A percentile compares a stretch with the other conserved stretches of the same genome.
Evolutionary conservation across 441 rosid species (phyloP).

Genomic region (Flueggea neowawraea): DNA sequence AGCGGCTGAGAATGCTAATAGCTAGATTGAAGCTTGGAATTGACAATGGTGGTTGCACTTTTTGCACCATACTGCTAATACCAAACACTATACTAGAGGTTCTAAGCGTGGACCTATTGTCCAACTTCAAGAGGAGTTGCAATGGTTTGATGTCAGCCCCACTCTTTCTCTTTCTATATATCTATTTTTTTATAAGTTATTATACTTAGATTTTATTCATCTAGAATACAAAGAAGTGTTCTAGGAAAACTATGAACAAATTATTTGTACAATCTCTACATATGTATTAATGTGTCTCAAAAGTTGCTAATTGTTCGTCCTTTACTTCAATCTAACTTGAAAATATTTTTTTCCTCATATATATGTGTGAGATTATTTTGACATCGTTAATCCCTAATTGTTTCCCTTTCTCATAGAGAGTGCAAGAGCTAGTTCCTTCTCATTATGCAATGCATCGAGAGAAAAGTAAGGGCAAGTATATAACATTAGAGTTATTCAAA

Average conservation of each 20-base stretch:
- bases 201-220: too few species aligned
- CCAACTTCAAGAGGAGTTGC: slow-evolving; percentile 18
- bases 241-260: too few species aligned
- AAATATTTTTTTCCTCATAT: too few species aligned
- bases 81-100: slow-evolving; percentile 3
- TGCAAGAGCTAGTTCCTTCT: slow-evolving; percentile 8
- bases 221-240: too few species aligned
- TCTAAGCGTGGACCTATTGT: slow-evolving; percentile 8
- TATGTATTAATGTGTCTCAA: too few species aligned
- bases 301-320: too few species aligned
- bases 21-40: slow-evolving; percentile 1
- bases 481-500: slow-evolving; percentile 12
- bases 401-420: background rate
- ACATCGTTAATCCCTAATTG: background rate
- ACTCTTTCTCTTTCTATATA: too few species aligned
- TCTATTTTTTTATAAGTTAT: too few species aligned
- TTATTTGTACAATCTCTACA: too few species aligned
- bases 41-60: slow-evolving; percentile 21
- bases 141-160: slow-evolving; percentile 20
- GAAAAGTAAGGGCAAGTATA: background rate
- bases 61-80: slow-evolving; percentile 22
- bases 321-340: too few species aligned
- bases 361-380: background rate
- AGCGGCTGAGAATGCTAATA: background rate
- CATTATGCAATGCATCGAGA: slow-evolving; percentile 6